Evolutionary conservation across 257 asterid genomes (phyloP).

Genomic region (Nicotiana otophora): DNA sequence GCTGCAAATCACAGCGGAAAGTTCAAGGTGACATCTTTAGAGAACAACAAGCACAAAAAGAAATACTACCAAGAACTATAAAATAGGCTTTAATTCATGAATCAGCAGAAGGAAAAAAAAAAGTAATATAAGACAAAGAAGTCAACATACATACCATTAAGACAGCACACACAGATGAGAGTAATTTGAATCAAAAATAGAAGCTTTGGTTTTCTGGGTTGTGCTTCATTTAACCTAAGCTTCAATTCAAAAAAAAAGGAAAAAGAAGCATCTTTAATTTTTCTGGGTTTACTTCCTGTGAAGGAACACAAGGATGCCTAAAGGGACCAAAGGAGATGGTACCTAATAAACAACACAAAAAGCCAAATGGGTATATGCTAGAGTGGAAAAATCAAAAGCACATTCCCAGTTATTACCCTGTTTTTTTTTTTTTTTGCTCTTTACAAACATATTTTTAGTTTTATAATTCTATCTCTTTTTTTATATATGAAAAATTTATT

Average conservation of each 20-base stretch:
- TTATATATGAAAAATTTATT: no score
- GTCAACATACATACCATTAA: constrained; percentile 1
- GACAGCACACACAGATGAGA: background rate
- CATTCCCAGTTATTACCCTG: no score
- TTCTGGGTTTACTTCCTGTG: background rate
- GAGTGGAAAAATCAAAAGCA: background rate
- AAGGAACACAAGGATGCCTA: background rate
- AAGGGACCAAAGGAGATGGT: background rate
- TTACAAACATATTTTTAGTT: no score
- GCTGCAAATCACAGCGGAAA: background rate
- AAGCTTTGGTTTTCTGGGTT: background rate
- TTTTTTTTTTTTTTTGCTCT: no score
- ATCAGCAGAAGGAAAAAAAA: background rate
- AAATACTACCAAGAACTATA: background rate
- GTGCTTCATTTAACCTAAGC: background rate
- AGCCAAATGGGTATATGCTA: background rate
- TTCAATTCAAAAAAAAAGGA: background rate
- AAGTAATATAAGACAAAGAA: background rate
- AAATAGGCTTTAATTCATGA: background rate
- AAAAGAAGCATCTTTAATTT: background rate
- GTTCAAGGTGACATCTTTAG: background rate
- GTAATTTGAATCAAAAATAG: background rate
- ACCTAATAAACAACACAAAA: background rate
- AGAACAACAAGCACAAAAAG: background rate
- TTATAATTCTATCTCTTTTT: no score